A percentile compares a stretch with the other conserved stretches of the same genome.
Conservation (phyloP, 176 grass and related monocot genomes). For the Puya raimondii region DNA sequence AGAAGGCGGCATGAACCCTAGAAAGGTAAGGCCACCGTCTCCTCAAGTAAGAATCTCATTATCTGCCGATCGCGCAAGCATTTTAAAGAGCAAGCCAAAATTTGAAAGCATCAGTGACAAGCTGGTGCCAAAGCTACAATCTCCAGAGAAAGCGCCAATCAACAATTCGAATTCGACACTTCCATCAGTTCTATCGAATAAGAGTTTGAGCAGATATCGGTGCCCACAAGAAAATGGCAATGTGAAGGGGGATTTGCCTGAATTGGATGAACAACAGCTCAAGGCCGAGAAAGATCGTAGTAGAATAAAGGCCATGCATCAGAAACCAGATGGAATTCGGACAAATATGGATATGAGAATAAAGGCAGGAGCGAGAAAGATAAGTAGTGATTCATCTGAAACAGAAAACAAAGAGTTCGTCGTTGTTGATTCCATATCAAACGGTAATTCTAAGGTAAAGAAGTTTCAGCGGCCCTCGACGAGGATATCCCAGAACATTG, state of each 20-base stretch:
- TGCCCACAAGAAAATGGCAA: slow-evolving; percentile 51
- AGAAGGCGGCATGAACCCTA: slow-evolving; percentile 29
- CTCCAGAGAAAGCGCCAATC: slow-evolving; percentile 19
- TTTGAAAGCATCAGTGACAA: slow-evolving; percentile 30
- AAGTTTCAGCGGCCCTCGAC: slow-evolving; percentile 19
- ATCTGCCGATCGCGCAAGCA: slow-evolving; percentile 33
- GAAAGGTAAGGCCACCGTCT: slow-evolving; percentile 45
- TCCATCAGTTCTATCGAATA: slow-evolving; percentile 31
- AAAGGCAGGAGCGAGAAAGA: slow-evolving; percentile 16
- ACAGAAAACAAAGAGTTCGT: slow-evolving; percentile 39
- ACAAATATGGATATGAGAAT: background rate
- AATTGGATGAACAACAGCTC: slow-evolving; percentile 4
- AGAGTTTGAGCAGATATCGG: slow-evolving; percentile 41
- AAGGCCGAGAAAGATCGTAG: slow-evolving; percentile 20
- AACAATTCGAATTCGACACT: slow-evolving; percentile 18
- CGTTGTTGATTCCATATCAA: slow-evolving; percentile 19
- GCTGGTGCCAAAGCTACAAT: slow-evolving; percentile 24
- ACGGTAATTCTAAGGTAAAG: slow-evolving; percentile 25
- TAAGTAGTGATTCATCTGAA: slow-evolving; percentile 23
- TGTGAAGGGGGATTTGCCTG: slow-evolving; percentile 23
- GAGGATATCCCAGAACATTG: slow-evolving; percentile 34
- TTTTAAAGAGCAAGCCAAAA: slow-evolving; percentile 30
- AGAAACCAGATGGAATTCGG: background rate
- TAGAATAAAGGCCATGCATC: slow-evolving; percentile 9
- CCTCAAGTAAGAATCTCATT: slow-evolving; percentile 49